A percentile compares a stretch with the other conserved stretches of the same genome.
These are phyloP conservation scores for Vanderwaltozyma tropicalis DNA, from an alignment of 805 yeast genomes.

Conservation along the genomic window DNA sequence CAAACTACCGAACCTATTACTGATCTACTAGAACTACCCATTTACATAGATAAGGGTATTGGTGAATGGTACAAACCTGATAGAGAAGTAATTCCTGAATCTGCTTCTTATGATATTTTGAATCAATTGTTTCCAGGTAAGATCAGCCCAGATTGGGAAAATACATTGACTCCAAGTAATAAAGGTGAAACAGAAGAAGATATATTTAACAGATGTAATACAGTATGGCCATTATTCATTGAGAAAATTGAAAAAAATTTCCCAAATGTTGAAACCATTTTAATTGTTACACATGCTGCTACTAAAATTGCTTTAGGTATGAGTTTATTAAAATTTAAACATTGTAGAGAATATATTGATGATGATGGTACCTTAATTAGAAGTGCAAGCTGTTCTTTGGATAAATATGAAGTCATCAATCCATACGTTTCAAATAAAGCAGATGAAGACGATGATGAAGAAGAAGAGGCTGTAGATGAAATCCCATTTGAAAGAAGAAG, in stretches of 20 bases:
- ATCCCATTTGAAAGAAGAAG: constrained; percentile 19
- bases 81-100: constrained; percentile 57
- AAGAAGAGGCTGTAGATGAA: neutral
- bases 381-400: constrained; percentile 82
- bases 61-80: constrained; percentile 88
- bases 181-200: constrained; percentile 68
- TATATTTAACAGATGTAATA: constrained; percentile 50
- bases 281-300: constrained; percentile 90
- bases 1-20: constrained; percentile 73
- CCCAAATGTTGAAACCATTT: constrained; percentile 52
- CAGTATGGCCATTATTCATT: constrained; percentile 47
- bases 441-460: constrained; percentile 8
- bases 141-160: constrained; percentile 37
- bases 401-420: constrained; percentile 49
- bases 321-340: constrained; percentile 46
- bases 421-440: too few species aligned
- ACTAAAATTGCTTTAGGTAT: constrained; percentile 81
- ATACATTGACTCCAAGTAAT: constrained; percentile 49
- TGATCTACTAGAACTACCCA: constrained; percentile 42
- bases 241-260: constrained; percentile 43
- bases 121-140: constrained; percentile 43
- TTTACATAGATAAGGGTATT: constrained; percentile 68
- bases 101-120: constrained; percentile 45
- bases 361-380: constrained; percentile 40
- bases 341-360: constrained; percentile 43